Conservation (phyloP, 306 rosid genomes). For the Mucuna pruriens region DNA sequence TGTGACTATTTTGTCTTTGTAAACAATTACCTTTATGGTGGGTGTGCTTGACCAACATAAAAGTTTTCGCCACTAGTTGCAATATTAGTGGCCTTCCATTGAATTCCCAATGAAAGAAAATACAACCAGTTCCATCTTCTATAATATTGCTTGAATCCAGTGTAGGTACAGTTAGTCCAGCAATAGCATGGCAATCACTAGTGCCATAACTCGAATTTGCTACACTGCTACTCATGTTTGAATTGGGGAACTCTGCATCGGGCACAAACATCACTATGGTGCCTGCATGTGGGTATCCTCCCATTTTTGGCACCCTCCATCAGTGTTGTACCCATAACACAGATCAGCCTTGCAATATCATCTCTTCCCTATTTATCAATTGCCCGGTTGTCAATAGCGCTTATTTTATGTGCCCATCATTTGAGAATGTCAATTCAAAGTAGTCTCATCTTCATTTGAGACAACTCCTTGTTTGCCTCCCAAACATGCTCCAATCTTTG, state of each 20-base stretch:
- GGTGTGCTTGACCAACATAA: background rate
- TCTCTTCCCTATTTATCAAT: background rate
- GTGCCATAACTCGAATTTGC: background rate
- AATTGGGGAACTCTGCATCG: background rate
- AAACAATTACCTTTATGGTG: background rate
- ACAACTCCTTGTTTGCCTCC: background rate
- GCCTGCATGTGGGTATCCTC: conserved; percentile 11
- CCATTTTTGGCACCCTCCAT: conserved; percentile 8
- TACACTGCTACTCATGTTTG: fast-evolving
- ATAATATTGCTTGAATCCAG: background rate
- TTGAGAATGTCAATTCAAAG: background rate
- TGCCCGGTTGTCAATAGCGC: background rate
- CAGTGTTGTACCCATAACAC: background rate
- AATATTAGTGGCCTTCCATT: background rate
- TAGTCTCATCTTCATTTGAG: background rate
- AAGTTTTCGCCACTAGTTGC: background rate
- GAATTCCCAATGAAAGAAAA: background rate
- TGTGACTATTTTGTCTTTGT: too few relatives aligned
- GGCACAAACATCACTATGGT: background rate
- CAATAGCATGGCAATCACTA: conserved; percentile 32
- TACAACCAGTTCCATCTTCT: background rate
- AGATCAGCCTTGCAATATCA: background rate
- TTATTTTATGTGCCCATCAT: too few relatives aligned
- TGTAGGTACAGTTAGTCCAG: background rate
- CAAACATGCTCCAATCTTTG: background rate